Conservation (phyloP, 2,329 filamentous ascomycete species). For the Colletotrichum cereale region DNA sequence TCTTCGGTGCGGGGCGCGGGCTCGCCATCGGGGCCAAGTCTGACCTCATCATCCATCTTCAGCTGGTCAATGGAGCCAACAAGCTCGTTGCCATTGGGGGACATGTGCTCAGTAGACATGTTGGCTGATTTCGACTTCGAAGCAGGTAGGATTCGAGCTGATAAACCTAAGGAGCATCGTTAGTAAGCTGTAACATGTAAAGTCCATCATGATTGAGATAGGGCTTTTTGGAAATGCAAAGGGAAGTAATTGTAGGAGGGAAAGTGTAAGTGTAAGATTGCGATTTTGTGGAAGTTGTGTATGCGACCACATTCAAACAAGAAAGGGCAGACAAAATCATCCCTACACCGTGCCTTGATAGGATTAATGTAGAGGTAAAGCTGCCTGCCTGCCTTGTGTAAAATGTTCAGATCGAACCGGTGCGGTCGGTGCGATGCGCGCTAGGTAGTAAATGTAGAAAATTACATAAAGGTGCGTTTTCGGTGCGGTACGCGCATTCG, state of each 20-base stretch:
- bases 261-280: neutral
- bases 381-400: neutral
- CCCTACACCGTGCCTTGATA: neutral
- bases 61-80: conserved; percentile 74
- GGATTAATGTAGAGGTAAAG: neutral
- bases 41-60: conserved; percentile 72
- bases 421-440: neutral
- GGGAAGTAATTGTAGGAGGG: neutral
- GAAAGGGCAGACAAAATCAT: neutral
- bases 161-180: neutral
- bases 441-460: neutral
- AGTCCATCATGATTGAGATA: neutral
- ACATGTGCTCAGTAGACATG: conserved; percentile 72
- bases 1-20: conserved; percentile 91
- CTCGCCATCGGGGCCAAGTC: conserved; percentile 80
- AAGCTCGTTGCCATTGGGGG: conserved; percentile 72
- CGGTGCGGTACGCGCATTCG: neutral
- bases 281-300: conserved; percentile 10
- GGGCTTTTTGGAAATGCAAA: neutral
- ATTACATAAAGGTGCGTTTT: neutral
- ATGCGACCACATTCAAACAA: neutral
- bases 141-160: conserved; percentile 19
- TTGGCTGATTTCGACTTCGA: conserved; percentile 42
- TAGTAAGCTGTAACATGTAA: neutral
- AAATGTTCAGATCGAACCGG: neutral